Percentiles rank a stretch among this genome's conserved stretches.
Evolutionary conservation across 176 grass and related monocot genomes (phyloP).

Genomic region (Triticum monococcum): DNA sequence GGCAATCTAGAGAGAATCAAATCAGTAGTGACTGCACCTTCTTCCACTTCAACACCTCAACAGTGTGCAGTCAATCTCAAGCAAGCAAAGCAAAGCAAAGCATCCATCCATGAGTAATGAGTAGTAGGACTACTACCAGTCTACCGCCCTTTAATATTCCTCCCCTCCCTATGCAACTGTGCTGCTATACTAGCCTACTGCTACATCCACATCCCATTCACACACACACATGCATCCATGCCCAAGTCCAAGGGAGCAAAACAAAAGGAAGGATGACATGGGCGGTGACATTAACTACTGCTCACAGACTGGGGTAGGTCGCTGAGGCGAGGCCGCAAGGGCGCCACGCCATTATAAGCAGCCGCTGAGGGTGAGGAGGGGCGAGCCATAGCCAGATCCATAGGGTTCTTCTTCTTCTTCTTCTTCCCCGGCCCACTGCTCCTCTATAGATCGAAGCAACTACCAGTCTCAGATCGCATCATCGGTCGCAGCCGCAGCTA

Average conservation of each 20-base stretch:
- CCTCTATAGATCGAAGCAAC: slow-evolving; percentile 7
- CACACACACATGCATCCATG: slow-evolving; percentile 1
- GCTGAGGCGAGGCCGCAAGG: slow-evolving; percentile 21
- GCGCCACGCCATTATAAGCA: slow-evolving; percentile 37
- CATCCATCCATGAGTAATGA: background rate
- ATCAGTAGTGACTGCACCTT: background rate
- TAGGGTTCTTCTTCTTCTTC: slow-evolving; percentile 31
- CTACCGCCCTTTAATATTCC: slow-evolving; percentile 1
- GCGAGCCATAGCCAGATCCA: slow-evolving; percentile 25
- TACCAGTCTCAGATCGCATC: background rate
- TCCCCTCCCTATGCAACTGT: background rate
- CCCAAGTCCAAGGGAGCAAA: slow-evolving; percentile 48
- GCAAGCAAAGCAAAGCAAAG: background rate
- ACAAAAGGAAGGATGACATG: slow-evolving; percentile 39
- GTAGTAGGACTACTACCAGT: background rate
- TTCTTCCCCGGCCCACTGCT: slow-evolving; percentile 11
- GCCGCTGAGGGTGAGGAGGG: background rate
- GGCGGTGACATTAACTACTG: slow-evolving; percentile 37
- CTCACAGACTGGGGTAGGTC: slow-evolving; percentile 13
- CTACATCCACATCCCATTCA: slow-evolving; percentile 5
- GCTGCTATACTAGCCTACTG: background rate
- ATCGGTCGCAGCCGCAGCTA: background rate
- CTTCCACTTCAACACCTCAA: background rate
- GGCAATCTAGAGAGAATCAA: background rate
- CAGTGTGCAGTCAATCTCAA: slow-evolving; percentile 7